Percentiles rank a stretch among this genome's conserved stretches.
Conservation (phyloP, 2,329 filamentous ascomycete species). For the Fusarium sp. region DNA sequence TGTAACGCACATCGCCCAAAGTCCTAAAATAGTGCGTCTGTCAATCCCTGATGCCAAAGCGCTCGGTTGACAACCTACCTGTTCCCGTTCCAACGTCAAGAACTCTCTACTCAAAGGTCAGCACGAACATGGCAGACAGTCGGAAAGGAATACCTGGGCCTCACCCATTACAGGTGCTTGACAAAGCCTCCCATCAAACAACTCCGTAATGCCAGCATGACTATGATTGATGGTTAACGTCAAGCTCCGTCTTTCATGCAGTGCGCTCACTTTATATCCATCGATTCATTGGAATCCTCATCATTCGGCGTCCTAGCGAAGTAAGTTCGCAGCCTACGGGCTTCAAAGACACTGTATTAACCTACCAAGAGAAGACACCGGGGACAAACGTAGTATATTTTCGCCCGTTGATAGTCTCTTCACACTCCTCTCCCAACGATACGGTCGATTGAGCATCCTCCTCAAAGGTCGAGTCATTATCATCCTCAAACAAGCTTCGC, state of each 20-base stretch:
- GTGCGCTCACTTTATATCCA: not conserved
- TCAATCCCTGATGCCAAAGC: not conserved
- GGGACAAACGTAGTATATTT: not conserved
- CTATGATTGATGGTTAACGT: not conserved
- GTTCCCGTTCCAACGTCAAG: not conserved
- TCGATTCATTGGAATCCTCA: accelerated
- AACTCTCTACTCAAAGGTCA: not conserved
- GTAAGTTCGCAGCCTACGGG: not conserved
- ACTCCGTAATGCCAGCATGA: not conserved
- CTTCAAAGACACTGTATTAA: not conserved
- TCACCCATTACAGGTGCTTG: not conserved
- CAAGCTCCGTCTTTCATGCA: not conserved
- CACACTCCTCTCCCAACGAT: not conserved
- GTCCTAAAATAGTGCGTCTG: not conserved
- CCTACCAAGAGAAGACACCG: not conserved
- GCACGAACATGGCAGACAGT: not conserved
- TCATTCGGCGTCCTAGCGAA: not conserved
- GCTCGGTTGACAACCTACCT: not conserved
- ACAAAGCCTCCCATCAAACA: not conserved
- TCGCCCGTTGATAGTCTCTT: not conserved
- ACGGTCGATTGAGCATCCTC: not conserved
- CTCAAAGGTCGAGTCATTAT: not conserved
- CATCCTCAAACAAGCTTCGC: not conserved
- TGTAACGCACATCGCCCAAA: not conserved
- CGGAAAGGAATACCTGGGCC: no score